Base-by-base conservation (phyloP, 1,284 basidiomycete genomes). In the Hymenochaete sp. region DNA sequence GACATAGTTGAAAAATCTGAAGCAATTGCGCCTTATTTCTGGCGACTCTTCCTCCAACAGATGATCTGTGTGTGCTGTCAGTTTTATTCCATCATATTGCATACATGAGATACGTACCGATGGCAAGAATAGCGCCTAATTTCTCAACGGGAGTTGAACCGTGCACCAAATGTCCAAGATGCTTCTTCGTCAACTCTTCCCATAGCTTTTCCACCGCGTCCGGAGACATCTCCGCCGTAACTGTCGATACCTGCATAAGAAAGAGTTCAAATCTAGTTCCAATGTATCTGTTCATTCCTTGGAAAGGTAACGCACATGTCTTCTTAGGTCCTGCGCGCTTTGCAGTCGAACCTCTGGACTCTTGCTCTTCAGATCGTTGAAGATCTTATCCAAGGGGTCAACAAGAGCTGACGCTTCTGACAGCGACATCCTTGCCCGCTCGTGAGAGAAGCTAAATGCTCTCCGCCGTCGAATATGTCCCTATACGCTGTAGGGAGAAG, bases 1-100 rank as follows among this genome's bases (percentile, higher is more conserved):
- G 64, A 91, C 84, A 66, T 92, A 93, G 67, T 92, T 91, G 71
- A 87, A 93, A 64, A 92, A 86, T 29, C 89, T 78, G 62, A 85
- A 92, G 29, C 90, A 75, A 51, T 83, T 83, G 29, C 77, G 70
- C 55, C 79, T 82, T 29, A 79, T 78, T 58, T 86, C 85, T 24
- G 86, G 77, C 6, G 75, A 77, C 59, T 86, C 82, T 58, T 85
- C 85, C 43, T 77, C 80, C 48, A 83, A 71, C 26, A 86, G 72
- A 57, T 80, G 70, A 55, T 88, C 86, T 87, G 50, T 11, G 48
- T n/a, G n/a, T 27, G 25, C 38, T 36, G n/a, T 26, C 25, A 37
- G 39, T 55, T 49, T 55, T 32, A 39, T 50, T 56, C 38, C 33
- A 44, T 37, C 54, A 44, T 38, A 56, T 45, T 45, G 46, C 32